Percentiles rank a stretch among this genome's conserved stretches.
phyloP scores from a whole-genome alignment of 2,329 filamentous ascomycete genomes.

The Pseudogymnoascus verrucosus region DNA sequence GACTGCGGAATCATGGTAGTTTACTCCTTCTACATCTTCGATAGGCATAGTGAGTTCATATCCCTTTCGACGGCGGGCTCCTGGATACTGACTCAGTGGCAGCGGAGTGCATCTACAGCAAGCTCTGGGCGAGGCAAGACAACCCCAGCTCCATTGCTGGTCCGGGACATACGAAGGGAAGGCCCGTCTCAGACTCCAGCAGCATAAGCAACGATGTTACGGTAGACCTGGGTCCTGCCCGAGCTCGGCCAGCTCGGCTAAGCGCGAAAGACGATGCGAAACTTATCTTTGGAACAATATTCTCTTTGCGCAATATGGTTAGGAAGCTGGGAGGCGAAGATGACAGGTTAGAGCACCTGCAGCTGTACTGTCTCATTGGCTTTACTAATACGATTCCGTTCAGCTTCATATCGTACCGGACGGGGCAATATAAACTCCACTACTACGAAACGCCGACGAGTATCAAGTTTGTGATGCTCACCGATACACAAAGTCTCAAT shows the following conservation, averaged over 20 bases:
- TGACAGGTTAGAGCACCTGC: constrained; percentile 49
- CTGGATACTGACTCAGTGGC: constrained; percentile 18
- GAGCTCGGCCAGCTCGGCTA: constrained; percentile 25
- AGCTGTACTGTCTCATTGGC: not conserved
- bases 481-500: constrained; percentile 78
- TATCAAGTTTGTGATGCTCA: constrained; percentile 94
- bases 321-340: constrained; percentile 90
- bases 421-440: constrained; percentile 93
- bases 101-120: constrained; percentile 98
- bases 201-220: constrained; percentile 34
- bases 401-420: constrained; percentile 89
- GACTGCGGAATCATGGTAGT: constrained; percentile 63
- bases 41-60: constrained; percentile 71
- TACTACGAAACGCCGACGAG: constrained; percentile 98
- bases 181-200: constrained; percentile 41
- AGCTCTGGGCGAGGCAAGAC: constrained; percentile 56
- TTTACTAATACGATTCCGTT: constrained; percentile 11
- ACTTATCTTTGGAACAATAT: constrained; percentile 93
- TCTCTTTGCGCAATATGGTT: constrained; percentile 93
- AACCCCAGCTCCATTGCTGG: constrained; percentile 36
- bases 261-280: constrained; percentile 77
- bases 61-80: constrained; percentile 5
- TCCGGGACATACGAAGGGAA: constrained; percentile 35
- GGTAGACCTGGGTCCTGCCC: constrained; percentile 25
- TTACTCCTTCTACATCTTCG: constrained; percentile 98